These are phyloP conservation scores for Petasospora rhodanensis DNA, from an alignment of 1,139 yeast genomes.

Conservation along the genomic window DNA sequence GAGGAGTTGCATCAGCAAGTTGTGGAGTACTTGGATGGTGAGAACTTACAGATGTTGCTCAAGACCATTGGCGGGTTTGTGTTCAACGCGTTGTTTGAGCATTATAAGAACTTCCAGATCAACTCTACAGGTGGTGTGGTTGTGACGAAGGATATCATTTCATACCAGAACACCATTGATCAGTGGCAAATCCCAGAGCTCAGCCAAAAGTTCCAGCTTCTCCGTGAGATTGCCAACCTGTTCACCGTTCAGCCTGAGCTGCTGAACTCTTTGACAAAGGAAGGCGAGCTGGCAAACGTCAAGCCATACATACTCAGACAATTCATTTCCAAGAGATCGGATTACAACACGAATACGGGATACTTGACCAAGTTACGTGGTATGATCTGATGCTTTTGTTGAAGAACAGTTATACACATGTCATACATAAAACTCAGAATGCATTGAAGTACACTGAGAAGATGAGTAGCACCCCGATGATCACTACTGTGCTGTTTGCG, in stretches of 20 bases:
- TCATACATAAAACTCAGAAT: slow-evolving; percentile 21
- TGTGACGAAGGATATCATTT: slow-evolving; percentile 78
- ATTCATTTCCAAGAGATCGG: slow-evolving; percentile 68
- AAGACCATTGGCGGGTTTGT: slow-evolving; percentile 58
- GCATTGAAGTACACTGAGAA: slow-evolving; percentile 21
- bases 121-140: slow-evolving; percentile 81
- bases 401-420: no score
- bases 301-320: slow-evolving; percentile 64
- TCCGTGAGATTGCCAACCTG: slow-evolving; percentile 80
- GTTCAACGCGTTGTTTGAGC: slow-evolving; percentile 59
- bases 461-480: slow-evolving; percentile 13
- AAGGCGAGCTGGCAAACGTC: slow-evolving; percentile 71
- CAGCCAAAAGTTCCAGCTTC: slow-evolving; percentile 62
- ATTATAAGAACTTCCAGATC: slow-evolving; percentile 71
- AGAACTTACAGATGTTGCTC: slow-evolving; percentile 51
- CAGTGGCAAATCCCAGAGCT: slow-evolving; percentile 63
- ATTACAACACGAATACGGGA: slow-evolving; percentile 46
- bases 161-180: slow-evolving; percentile 71
- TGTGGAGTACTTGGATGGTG: slow-evolving; percentile 41
- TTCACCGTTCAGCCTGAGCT: slow-evolving; percentile 78
- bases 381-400: no score
- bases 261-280: slow-evolving; percentile 73
- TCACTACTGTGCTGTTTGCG: slow-evolving; percentile 8
- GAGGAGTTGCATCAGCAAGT: slow-evolving; percentile 37
- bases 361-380: slow-evolving; percentile 43